Evolutionary conservation across 768 basidiomycete genomes (phyloP), one percentile per base, ranked within the genome.

Genomic region (Fomitopsis pulvina): DNA sequence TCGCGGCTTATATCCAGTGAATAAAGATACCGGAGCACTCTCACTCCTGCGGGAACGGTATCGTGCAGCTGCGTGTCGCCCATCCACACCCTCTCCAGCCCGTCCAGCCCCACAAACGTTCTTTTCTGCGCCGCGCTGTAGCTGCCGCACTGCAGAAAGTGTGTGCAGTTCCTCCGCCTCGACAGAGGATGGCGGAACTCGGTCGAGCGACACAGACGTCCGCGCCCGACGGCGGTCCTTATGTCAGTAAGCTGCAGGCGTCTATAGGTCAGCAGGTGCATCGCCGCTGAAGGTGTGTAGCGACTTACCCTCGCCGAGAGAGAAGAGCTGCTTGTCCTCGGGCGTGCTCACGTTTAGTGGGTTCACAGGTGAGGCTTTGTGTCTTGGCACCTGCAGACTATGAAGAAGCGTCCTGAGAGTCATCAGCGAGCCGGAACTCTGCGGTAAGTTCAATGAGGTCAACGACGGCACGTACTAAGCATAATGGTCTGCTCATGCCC

Each of bases 31-130:
- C n/a, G n/a, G n/a, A 80, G 59, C 52, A 85, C 85, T 90, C 90
- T 59, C 87, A 75, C 60, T 88, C 86, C 67, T 89, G 87, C 0
- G 87, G 87, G 60, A 89, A 87, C 85, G 89, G 88, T 20, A 88
- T 66, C 73, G 85, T 75, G n/a, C 74, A 77, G 55, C 78, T 78
- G 85, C 83, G 22, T 85, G 63, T 48, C 73, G 70, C 0, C 87
- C 88, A n/a, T 87, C 76, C 78, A 83, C 0, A 87, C 84, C 12
- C 76, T 71, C n/a, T 34, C 49, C 87, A 82, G 0, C 78, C 79
- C 80, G 90, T 87, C 75, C n/a, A n/a, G n/a, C n/a, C n/a, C n/a
- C n/a, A n/a, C 78, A 82, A 0, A 87, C 83, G 10, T 75, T 71
- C 49, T 83, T 76, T 9, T n/a, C 32, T 34, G 9, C 32, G 32